Conservation (phyloP, 2,329 filamentous ascomycete species). For the Fusarium sp. region DNA sequence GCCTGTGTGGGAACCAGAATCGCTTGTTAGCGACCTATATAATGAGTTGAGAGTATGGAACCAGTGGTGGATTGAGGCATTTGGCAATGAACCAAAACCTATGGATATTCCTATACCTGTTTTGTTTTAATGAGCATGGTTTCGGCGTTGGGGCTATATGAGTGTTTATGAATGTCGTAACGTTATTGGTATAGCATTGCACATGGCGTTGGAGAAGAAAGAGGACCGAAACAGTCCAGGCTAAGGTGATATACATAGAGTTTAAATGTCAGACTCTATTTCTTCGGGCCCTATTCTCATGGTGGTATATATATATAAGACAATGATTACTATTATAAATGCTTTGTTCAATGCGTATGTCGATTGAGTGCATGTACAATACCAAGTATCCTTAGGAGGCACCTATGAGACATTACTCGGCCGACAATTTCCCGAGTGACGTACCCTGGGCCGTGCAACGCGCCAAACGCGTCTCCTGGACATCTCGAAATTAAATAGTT, state of each 20-base stretch:
- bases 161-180: constrained; percentile 14
- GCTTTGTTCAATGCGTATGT: neutral
- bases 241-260: neutral
- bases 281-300: neutral
- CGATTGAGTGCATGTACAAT: neutral
- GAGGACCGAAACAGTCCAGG: neutral
- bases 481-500: constrained; percentile 8
- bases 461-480: constrained; percentile 48
- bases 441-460: constrained; percentile 39
- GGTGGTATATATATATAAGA: neutral
- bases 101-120: constrained; percentile 21
- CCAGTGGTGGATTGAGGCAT: constrained; percentile 48
- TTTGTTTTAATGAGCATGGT: constrained; percentile 47
- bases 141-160: constrained; percentile 35
- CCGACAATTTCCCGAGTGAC: constrained; percentile 47
- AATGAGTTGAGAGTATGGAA: constrained; percentile 51
- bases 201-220: constrained; percentile 17
- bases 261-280: neutral
- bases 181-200: constrained; percentile 8
- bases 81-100: constrained; percentile 12
- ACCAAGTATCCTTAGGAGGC: neutral
- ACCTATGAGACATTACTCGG: constrained; percentile 1
- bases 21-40: constrained; percentile 50
- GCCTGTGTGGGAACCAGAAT: constrained; percentile 49
- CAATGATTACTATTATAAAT: neutral